These are phyloP conservation scores for Aegilops speltoides DNA, from an alignment of 176 grass and related monocot genomes.

Conservation along the genomic window DNA sequence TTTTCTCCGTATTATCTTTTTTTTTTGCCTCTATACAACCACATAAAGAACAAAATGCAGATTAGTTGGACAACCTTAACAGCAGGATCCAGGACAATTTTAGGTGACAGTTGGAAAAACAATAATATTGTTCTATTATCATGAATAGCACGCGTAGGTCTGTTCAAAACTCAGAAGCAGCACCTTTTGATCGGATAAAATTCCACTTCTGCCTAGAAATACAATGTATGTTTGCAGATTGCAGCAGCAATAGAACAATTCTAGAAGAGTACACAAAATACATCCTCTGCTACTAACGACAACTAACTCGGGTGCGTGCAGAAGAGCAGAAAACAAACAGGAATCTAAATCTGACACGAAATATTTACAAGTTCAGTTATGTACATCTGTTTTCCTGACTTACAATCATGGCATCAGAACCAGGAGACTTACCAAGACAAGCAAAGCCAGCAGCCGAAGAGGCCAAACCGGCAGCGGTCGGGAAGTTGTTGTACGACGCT, in stretches of 20 bases:
- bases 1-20: neutral
- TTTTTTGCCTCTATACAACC: neutral
- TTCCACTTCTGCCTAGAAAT: too few relatives aligned
- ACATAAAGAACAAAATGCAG: neutral
- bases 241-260: neutral
- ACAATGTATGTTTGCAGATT: neutral
- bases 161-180: too few relatives aligned
- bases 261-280: neutral
- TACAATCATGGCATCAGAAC: neutral
- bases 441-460: constrained; percentile 93
- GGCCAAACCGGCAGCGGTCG: constrained; percentile 82
- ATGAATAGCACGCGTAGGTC: neutral
- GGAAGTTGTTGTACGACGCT: constrained; percentile 91
- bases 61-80: neutral
- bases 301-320: neutral
- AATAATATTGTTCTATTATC: neutral
- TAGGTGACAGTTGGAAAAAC: neutral
- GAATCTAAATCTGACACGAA: neutral
- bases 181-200: too few relatives aligned
- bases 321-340: neutral
- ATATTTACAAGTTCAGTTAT: neutral
- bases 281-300: neutral
- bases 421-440: constrained; percentile 66
- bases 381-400: neutral
- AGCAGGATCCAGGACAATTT: neutral